Evolutionary conservation across 306 rosid species (phyloP), one percentile per base, ranked within the genome.

Genomic region (Boehmeria nivea): DNA sequence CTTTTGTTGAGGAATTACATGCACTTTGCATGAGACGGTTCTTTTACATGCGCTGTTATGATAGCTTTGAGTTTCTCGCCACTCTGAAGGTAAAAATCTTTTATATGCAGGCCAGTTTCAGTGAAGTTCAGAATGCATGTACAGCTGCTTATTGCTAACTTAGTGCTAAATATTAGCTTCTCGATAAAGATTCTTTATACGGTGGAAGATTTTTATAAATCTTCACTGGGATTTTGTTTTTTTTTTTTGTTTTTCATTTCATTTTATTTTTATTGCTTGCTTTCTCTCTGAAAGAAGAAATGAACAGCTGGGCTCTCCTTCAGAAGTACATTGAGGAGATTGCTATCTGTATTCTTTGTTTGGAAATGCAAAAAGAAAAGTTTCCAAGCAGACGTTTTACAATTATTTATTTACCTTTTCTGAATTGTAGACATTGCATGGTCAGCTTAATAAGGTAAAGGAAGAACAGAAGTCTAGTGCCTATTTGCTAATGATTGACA

Each of bases 401-500:
- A 40, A 10, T 3, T 58, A 22, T 58, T 10, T 23, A 6, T 50
- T 64, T 21, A n/a, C 16, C 26, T 39, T 43, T 59, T 19, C 17
- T 58, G 34, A 25, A 59, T 68, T 54, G 49, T 60, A 89, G 97
- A 83, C 91, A 6, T 62, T 89, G 76, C 76, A 76, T 59, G 26
- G 64, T 69, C 86, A 81, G 62, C 73, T 89, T 60, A 72, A 69
- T 48, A 73, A 63, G 76, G 83, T 77, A 70, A 72, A 80, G 58
- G 79, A 78, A 65, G 65, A 18, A 22, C 82, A 71, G 13, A 83
- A 89, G 43, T 27, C 51, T 73, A 44, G 80, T 68, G 74, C 74
- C 45, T 85, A 78, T 39, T 24, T 81, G 63, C 89, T 89, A 48
- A 60, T 89, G 80, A 83, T 89, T 43, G 97, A 89, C 83, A 81